phyloP scores from a whole-genome alignment of 1,284 basidiomycete species.

The Meripilus lineatus region DNA sequence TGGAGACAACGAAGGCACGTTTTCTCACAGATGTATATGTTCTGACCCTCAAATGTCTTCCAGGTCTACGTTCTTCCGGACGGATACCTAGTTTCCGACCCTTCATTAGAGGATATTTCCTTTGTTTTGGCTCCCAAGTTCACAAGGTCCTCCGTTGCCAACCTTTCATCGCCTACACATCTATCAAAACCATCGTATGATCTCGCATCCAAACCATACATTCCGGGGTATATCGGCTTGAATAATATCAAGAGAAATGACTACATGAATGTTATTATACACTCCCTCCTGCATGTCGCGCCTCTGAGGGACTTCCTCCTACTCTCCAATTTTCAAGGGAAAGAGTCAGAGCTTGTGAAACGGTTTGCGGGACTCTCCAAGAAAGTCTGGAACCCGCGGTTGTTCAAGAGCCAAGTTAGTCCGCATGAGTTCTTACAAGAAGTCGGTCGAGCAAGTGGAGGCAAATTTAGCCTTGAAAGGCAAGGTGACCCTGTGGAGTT shows the following conservation, averaged over 20 bases:
- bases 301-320: constrained; percentile 88
- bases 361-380: constrained; percentile 84
- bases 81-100: constrained; percentile 92
- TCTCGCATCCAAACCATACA: constrained; percentile 75
- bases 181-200: constrained; percentile 81
- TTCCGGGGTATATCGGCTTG: constrained; percentile 92
- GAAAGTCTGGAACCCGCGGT: constrained; percentile 92
- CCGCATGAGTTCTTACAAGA: constrained; percentile 99
- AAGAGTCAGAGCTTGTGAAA: constrained; percentile 82
- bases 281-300: constrained; percentile 87
- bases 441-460: constrained; percentile 81
- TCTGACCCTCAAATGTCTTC: too few relatives aligned
- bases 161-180: constrained; percentile 54
- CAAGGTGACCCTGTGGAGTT: constrained; percentile 98
- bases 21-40: too few relatives aligned
- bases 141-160: constrained; percentile 45
- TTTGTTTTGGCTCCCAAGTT: constrained; percentile 88
- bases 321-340: constrained; percentile 65
- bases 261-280: constrained; percentile 96
- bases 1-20: constrained; percentile 84
- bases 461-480: constrained; percentile 88
- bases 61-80: constrained; percentile 98
- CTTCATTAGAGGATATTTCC: constrained; percentile 91
- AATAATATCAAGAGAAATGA: constrained; percentile 98
- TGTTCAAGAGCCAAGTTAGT: constrained; percentile 97